These are phyloP conservation scores for Achlya hypogyna DNA, from an alignment of 352 stramenopile species.

Conservation along the genomic window DNA sequence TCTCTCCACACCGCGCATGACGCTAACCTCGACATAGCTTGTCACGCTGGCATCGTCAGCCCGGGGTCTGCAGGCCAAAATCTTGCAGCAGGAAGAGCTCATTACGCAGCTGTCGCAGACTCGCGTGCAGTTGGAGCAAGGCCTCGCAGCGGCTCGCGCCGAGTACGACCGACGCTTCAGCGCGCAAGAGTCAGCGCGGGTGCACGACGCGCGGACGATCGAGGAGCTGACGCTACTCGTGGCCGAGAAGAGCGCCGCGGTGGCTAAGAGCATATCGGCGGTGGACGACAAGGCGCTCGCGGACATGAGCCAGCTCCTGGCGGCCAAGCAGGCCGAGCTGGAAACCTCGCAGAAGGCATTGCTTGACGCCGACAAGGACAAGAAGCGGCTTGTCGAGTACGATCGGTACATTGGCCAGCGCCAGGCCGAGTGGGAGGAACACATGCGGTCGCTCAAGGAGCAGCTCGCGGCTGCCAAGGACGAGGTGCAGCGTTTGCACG, in stretches of 20 bases:
- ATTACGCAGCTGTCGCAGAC: conserved; percentile 43
- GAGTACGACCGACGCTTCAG: conserved; percentile 70
- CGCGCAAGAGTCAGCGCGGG: conserved; percentile 32
- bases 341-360: neutral
- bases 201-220: conserved; percentile 33
- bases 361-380: conserved; percentile 14
- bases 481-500: conserved; percentile 25
- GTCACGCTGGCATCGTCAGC: conserved; percentile 37
- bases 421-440: conserved; percentile 14
- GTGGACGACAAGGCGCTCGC: conserved; percentile 9
- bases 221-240: conserved; percentile 23
- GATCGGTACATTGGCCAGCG: conserved; percentile 15
- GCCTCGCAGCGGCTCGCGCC: conserved; percentile 42
- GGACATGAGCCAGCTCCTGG: conserved; percentile 9
- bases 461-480: conserved; percentile 20
- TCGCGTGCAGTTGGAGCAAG: conserved; percentile 51
- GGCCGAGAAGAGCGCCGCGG: neutral
- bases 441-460: conserved; percentile 20
- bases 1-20: neutral
- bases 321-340: conserved; percentile 1
- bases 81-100: conserved; percentile 30
- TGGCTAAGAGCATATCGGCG: neutral
- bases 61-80: conserved; percentile 30
- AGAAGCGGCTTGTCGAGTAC: conserved; percentile 16
- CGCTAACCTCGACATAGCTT: conserved; percentile 16